Evolutionary conservation across 2,329 filamentous ascomycete species (phyloP), one percentile per base, ranked within the genome.

Genomic region (Sclerotinia glacialis): DNA sequence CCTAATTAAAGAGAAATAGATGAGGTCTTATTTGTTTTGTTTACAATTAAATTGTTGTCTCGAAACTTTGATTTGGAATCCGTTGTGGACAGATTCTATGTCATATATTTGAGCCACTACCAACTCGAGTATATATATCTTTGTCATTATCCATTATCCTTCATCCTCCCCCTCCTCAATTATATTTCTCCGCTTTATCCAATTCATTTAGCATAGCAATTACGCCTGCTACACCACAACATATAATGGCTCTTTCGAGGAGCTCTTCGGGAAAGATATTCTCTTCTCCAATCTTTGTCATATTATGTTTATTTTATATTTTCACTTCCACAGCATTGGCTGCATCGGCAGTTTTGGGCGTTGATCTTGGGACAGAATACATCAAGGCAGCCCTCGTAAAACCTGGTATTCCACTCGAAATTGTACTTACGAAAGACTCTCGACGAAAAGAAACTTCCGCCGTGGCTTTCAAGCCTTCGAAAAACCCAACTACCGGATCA

Each of bases 381-480:
- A 91, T 99, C 81, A 99, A 98, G 82, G 94, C 94, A 37, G 89
- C 91, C 18, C 86, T 99, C 52, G 94, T 99, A 69, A 98, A 98
- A 81, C 95, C 95, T 2, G 95, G 95, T 69, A 94, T 96, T 63
- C 95, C 95, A 14, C 91, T 99, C 77, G 95, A 99, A 72, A 98
- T 99, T 71, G 94, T 99, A 78, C 85, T 97, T 66, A 97, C 93
- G 40, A 99, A 98, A 78, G 95, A 99, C 80, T 97, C 95, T 40
- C 91, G 96, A 78, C 90, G 95, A 76, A 99, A 99, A 83, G 95
- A 99, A 78, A 86, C 86, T 31, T 92, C 93, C 2, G 93, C 93
- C 52, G 88, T 99, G 72, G 90, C 92, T 53, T 98, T 99, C 82
- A 98, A 99, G 80, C 92, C 93, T 47, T 83, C 86, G n/a, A 85